Evolutionary conservation across 345 rosid species (phyloP).

Genomic region (Nephelium lappaceum): DNA sequence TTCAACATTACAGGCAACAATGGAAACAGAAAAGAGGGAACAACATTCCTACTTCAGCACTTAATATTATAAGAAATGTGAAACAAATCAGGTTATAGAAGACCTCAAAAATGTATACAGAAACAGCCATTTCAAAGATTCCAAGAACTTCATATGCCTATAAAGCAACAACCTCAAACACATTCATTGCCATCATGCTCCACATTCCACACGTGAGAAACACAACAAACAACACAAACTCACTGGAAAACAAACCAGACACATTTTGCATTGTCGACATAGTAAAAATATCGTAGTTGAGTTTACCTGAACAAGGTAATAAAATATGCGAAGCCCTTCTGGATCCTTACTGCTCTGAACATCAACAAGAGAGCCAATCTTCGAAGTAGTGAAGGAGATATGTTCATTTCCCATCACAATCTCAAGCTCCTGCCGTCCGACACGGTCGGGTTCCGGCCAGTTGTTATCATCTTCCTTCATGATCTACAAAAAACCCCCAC

Average conservation of each 20-base stretch:
- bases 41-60: not conserved
- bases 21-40: not conserved
- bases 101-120: not conserved
- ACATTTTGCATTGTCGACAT: not conserved
- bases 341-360: constrained; percentile 95
- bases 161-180: no score
- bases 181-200: no score
- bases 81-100: no score
- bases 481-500: constrained; percentile 47
- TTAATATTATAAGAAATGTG: no score
- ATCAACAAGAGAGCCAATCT: constrained; percentile 98
- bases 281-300: not conserved
- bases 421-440: constrained; percentile 97
- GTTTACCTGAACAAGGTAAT: constrained; percentile 97
- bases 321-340: constrained; percentile 97
- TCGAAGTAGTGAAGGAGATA: constrained; percentile 91
- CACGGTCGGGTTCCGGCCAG: constrained; percentile 99
- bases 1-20: not conserved
- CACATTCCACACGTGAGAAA: no score
- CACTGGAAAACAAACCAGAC: not conserved
- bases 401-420: constrained; percentile 98
- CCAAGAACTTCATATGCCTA: no score
- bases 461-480: constrained; percentile 98
- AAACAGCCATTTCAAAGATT: not conserved
- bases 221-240: not conserved